Base-by-base conservation (phyloP, 768 basidiomycete genomes). In the Epithele typhae region DNA sequence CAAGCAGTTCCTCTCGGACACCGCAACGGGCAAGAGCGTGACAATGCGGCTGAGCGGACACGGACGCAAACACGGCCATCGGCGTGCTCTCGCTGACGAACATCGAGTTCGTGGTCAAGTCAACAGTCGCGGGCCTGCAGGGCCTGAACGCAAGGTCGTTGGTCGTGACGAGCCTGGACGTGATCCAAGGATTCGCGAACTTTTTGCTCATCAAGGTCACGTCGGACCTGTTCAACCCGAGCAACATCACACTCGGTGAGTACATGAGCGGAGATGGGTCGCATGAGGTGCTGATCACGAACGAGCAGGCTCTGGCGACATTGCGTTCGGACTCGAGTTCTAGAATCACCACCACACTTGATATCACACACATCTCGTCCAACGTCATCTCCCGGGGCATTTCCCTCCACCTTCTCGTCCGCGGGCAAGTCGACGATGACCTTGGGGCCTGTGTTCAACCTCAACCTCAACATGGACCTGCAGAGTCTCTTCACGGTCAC, bases 401-500 rank as follows among this genome's bases (percentile, higher is more conserved):
- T 45, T 58, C 59, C 12, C 70, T 88, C 25, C 1, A 68, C 73
- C 51, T 84, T 87, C 57, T 61, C 59, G 11, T 68, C 76, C 0
- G 56, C 70, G 5, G 80, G 82, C 9, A 78, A 80, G 49, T 64
- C 71, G 4, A 76, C 71, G 3, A 81, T 76, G 2, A 64, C 68
- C 25, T 84, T n/a, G n/a, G n/a, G 81, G 2, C 84, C 86, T 6
- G 59, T 58, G 5, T 66, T 88, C 48, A 65, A 79, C 48, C 64
- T 87, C 44, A 65, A 78, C 55, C 76, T 87, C 76, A 84, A 87
- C 59, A 74, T 81, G 52, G 79, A 86, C 52, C 83, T 84, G 17
- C 62, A 77, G 8, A 66, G 75, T n/a, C 67, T 89, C 30, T 88
- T 89, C 61, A 82, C 84, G 0, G 67, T 88, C 19, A 82, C 83